Evolutionary conservation across 352 stramenopile genomes (phyloP).

Genomic region (Paralagenidium karlingii): DNA sequence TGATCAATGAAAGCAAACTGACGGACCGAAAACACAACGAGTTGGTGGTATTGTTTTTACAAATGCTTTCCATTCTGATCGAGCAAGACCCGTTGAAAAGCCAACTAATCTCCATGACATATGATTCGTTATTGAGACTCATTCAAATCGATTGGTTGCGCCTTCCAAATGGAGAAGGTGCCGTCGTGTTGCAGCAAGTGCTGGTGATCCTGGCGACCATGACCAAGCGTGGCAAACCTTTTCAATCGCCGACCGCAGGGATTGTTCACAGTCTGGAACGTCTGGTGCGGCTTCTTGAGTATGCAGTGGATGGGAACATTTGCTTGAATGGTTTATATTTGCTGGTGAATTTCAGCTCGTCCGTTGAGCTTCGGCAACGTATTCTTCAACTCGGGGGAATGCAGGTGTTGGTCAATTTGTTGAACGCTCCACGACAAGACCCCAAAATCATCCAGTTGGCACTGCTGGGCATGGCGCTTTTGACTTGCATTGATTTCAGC

Average conservation of each 20-base stretch:
- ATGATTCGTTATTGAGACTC: no score
- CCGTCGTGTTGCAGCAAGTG: conserved; percentile 37
- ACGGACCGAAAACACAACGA: no score
- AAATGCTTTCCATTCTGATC: conserved; percentile 34
- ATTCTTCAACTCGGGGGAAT: conserved; percentile 35
- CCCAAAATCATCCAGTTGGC: conserved; percentile 51
- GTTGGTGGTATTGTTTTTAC: no score
- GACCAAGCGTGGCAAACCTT: conserved; percentile 16
- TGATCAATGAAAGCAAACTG: no score
- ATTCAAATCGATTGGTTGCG: no score
- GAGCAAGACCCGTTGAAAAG: conserved; percentile 27
- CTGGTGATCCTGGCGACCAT: conserved; percentile 33
- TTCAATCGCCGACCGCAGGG: conserved; percentile 15
- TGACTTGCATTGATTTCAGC: conserved; percentile 30
- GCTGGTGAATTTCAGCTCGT: conserved; percentile 55
- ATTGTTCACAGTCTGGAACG: conserved; percentile 23
- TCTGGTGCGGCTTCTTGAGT: conserved; percentile 27
- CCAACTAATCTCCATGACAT: conserved; percentile 43
- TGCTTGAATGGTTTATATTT: conserved; percentile 46
- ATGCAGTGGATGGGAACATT: conserved; percentile 12
- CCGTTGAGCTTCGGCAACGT: conserved; percentile 14
- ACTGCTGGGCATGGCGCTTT: conserved; percentile 43
- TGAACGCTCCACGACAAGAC: conserved; percentile 16
- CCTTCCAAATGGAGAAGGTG: no score
- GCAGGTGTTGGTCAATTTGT: conserved; percentile 15